A percentile compares a stretch with the other conserved stretches of the same genome.
These are phyloP conservation scores for Coniochaeta sp. DNA, from an alignment of 2,329 filamentous ascomycete genomes.

Conservation along the genomic window DNA sequence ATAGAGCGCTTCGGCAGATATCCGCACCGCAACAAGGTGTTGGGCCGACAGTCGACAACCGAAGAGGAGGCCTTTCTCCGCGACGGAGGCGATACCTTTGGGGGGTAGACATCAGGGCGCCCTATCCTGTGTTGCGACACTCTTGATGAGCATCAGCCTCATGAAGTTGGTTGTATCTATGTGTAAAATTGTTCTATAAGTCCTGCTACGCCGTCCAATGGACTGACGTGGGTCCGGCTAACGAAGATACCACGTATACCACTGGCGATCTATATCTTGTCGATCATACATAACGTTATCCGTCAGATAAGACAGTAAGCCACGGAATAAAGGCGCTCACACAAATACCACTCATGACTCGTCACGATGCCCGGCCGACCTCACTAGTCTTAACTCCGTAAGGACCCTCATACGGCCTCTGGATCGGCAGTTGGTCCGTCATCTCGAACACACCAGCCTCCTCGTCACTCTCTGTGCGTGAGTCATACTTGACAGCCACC, in stretches of 20 bases:
- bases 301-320: not conserved
- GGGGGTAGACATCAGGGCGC: not conserved
- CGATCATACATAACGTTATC: not conserved
- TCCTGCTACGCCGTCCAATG: not conserved
- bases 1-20: conserved; percentile 38
- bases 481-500: conserved; percentile 5
- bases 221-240: not conserved
- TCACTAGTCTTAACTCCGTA: not conserved
- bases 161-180: not conserved
- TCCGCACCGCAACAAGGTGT: conserved; percentile 36
- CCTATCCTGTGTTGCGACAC: not conserved
- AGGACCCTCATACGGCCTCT: not conserved
- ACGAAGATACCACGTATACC: not conserved
- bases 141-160: not conserved
- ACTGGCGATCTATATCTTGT: not conserved
- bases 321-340: not conserved
- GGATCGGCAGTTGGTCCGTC: not conserved
- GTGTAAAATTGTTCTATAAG: not conserved
- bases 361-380: not conserved
- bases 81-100: conserved; percentile 16
- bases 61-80: conserved; percentile 35
- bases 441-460: not conserved
- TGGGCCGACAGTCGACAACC: conserved; percentile 30
- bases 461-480: not conserved
- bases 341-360: no score